These are phyloP conservation scores for Acer yangbiense DNA, from an alignment of 345 rosid genomes.

Conservation along the genomic window DNA sequence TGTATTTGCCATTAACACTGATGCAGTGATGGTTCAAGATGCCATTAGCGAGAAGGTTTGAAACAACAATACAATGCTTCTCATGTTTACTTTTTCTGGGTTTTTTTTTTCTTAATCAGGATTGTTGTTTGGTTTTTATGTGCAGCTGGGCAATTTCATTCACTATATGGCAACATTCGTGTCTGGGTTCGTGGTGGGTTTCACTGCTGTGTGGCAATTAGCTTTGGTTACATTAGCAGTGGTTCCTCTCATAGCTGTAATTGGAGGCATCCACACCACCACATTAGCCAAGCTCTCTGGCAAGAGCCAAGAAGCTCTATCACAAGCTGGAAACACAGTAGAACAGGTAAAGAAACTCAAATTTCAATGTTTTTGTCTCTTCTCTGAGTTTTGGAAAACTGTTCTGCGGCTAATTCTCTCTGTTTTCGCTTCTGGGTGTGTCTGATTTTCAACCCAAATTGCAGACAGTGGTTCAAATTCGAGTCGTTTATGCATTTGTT, in stretches of 20 bases:
- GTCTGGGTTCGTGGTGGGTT: conserved; percentile 93
- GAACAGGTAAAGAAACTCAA: conserved; percentile 65
- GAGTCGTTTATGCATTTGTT: conserved; percentile 84
- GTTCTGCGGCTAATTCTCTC: not conserved
- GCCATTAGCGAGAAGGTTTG: conserved; percentile 96
- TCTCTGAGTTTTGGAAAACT: not conserved
- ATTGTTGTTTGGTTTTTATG: conserved; percentile 6
- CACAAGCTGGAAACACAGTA: conserved; percentile 88
- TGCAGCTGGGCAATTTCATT: conserved; percentile 94
- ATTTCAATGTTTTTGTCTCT: not conserved
- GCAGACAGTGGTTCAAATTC: conserved; percentile 92
- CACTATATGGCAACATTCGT: conserved; percentile 96
- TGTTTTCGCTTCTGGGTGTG: conserved; percentile 33
- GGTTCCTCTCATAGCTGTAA: conserved; percentile 93
- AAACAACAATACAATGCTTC: not conserved
- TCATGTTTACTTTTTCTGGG: not conserved
- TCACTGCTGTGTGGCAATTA: conserved; percentile 97
- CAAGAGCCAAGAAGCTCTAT: conserved; percentile 83
- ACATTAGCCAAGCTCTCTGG: conserved; percentile 75
- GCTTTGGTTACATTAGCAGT: conserved; percentile 95
- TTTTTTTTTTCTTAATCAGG: conserved; percentile 1
- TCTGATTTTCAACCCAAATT: conserved; percentile 32
- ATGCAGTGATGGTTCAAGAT: conserved; percentile 96
- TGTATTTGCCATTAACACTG: conserved; percentile 84
- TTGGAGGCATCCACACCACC: conserved; percentile 81